Evolutionary conservation across 192 early-diverging fungal genomes (phyloP).

Genomic region (Chytriomyces sp.): DNA sequence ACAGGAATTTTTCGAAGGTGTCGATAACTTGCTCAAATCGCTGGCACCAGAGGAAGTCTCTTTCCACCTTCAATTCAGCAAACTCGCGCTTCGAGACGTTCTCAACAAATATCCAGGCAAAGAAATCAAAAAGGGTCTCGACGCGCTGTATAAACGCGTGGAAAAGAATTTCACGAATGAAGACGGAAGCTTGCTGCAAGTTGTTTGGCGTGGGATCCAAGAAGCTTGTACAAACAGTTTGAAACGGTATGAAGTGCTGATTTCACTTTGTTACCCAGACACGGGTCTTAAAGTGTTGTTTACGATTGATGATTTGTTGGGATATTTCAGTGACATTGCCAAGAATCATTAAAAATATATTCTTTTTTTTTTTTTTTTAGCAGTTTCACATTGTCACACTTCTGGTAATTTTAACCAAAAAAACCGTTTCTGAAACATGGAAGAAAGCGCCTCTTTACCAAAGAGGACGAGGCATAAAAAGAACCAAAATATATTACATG

Average conservation of each 20-base stretch:
- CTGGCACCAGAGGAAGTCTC: constrained; percentile 77
- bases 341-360: constrained; percentile 60
- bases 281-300: constrained; percentile 83
- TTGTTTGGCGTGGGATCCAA: constrained; percentile 90
- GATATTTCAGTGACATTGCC: constrained; percentile 74
- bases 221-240: constrained; percentile 83
- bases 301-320: constrained; percentile 77
- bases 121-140: constrained; percentile 80
- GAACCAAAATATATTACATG: too few relatives aligned
- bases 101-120: constrained; percentile 83
- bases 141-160: constrained; percentile 85
- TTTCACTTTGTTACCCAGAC: constrained; percentile 86
- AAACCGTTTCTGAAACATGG: too few relatives aligned
- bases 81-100: constrained; percentile 82
- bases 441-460: too few relatives aligned
- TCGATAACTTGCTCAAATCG: constrained; percentile 84
- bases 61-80: constrained; percentile 84
- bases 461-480: too few relatives aligned
- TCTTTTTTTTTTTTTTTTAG: too few relatives aligned
- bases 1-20: constrained; percentile 95
- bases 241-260: constrained; percentile 80
- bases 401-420: too few relatives aligned
- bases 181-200: constrained; percentile 71
- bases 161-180: constrained; percentile 94
- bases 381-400: too few relatives aligned